phyloP scores from a whole-genome alignment of 2,329 filamentous ascomycete species.

The Dactylellina sp. region DNA sequence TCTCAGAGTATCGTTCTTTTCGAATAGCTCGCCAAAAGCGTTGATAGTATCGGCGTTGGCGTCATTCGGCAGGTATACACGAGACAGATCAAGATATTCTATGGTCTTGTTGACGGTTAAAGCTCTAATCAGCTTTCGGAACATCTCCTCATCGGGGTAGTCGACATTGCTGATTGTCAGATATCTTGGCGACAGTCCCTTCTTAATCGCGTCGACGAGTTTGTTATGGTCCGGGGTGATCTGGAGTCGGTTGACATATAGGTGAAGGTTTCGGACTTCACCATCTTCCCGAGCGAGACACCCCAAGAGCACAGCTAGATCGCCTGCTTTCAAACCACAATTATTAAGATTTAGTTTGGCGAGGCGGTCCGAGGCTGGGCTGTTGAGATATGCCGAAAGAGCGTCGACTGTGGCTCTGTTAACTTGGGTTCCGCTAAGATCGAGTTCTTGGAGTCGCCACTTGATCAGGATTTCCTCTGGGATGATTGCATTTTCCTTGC shows the following conservation, averaged over 20 bases:
- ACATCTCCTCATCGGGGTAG: slow-evolving; percentile 74
- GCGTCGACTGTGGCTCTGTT: slow-evolving; percentile 70
- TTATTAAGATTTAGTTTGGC: slow-evolving; percentile 74
- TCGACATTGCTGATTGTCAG: slow-evolving; percentile 77
- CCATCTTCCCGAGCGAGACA: slow-evolving; percentile 70
- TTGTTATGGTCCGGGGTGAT: slow-evolving; percentile 65
- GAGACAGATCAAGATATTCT: slow-evolving; percentile 75
- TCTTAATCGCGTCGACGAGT: slow-evolving; percentile 68
- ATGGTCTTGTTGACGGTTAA: slow-evolving; percentile 73
- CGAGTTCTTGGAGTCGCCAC: slow-evolving; percentile 76
- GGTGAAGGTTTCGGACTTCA: slow-evolving; percentile 71
- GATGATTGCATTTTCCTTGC: slow-evolving; percentile 62
- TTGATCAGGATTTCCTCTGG: slow-evolving; percentile 74
- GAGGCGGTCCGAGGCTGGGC: slow-evolving; percentile 71
- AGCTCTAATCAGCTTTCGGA: slow-evolving; percentile 73
- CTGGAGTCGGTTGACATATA: slow-evolving; percentile 67
- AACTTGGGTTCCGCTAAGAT: slow-evolving; percentile 72
- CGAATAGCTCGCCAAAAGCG: slow-evolving; percentile 73
- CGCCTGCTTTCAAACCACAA: slow-evolving; percentile 73
- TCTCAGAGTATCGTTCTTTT: slow-evolving; percentile 74
- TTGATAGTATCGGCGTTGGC: slow-evolving; percentile 75
- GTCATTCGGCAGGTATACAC: slow-evolving; percentile 76
- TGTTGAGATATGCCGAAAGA: slow-evolving; percentile 73
- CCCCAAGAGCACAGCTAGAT: slow-evolving; percentile 74
- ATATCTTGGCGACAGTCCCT: slow-evolving; percentile 71